Percentiles rank a stretch among this genome's conserved stretches.
These are phyloP conservation scores for Saccharomyces hybrid DNA, from an alignment of 1,139 yeast species.

Conservation along the genomic window DNA sequence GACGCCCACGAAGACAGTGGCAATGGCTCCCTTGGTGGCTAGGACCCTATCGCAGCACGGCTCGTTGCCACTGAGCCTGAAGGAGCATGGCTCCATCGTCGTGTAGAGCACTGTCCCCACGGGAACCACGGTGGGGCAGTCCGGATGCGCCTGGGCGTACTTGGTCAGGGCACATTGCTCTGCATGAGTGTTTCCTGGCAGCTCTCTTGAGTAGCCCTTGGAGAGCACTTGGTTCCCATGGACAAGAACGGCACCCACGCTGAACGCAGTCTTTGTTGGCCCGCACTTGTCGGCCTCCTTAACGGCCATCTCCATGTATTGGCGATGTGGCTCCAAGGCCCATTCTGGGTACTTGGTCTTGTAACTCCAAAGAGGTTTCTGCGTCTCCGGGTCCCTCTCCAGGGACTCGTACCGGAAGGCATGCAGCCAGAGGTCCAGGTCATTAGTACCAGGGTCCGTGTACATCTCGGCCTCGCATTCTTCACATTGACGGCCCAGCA, in stretches of 20 bases:
- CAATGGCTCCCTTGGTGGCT: constrained; percentile 43
- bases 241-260: constrained; percentile 88
- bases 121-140: constrained; percentile 40
- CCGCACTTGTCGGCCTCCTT: constrained; percentile 74
- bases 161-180: constrained; percentile 92
- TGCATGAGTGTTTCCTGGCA: constrained; percentile 95
- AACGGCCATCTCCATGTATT: constrained; percentile 54
- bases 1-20: constrained; percentile 84
- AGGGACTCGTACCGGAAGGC: constrained; percentile 68
- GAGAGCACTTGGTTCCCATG: constrained; percentile 56
- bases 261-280: constrained; percentile 78
- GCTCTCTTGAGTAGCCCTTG: constrained; percentile 83
- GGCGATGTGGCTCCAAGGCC: constrained; percentile 59
- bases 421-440: constrained; percentile 81
- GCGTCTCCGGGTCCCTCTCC: constrained; percentile 30
- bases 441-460: constrained; percentile 82
- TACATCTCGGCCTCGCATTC: constrained; percentile 65
- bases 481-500: constrained; percentile 52
- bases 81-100: constrained; percentile 96
- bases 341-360: constrained; percentile 78
- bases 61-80: constrained; percentile 77
- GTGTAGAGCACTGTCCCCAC: constrained; percentile 78
- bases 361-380: constrained; percentile 55
- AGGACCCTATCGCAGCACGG: constrained; percentile 84
- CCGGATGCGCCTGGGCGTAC: constrained; percentile 34